Evolutionary conservation across 352 stramenopile species (phyloP).

Genomic region (Elongisporangium undulatum): DNA sequence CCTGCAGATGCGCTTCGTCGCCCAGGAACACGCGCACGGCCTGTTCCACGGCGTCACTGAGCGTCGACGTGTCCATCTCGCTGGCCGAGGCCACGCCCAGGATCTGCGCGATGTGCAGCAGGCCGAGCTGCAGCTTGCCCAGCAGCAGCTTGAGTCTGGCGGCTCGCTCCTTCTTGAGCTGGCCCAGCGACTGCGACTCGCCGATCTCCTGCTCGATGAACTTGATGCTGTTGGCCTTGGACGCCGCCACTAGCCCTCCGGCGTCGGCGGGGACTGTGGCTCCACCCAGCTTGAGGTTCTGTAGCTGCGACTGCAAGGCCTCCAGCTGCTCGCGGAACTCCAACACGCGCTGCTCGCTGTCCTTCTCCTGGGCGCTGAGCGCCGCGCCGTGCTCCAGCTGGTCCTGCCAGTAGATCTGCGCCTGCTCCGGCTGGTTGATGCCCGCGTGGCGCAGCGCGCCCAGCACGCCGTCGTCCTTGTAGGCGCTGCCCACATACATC

Average conservation of each 20-base stretch:
- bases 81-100: slow-evolving; percentile 39
- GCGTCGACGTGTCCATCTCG: slow-evolving; percentile 52
- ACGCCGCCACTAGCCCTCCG: slow-evolving; percentile 10
- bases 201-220: slow-evolving; percentile 58
- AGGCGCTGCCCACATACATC: slow-evolving; percentile 64
- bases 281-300: slow-evolving; percentile 70
- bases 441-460: slow-evolving; percentile 68
- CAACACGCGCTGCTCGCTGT: slow-evolving; percentile 50
- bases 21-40: slow-evolving; percentile 67
- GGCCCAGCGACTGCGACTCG: slow-evolving; percentile 37
- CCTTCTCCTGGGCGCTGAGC: slow-evolving; percentile 57
- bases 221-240: slow-evolving; percentile 52
- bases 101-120: slow-evolving; percentile 76
- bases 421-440: slow-evolving; percentile 74
- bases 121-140: slow-evolving; percentile 64
- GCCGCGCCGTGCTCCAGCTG: slow-evolving; percentile 69
- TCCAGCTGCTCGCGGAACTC: slow-evolving; percentile 60
- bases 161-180: slow-evolving; percentile 70
- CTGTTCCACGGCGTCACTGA: slow-evolving; percentile 72
- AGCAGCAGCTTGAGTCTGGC: slow-evolving; percentile 45
- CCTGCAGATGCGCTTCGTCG: slow-evolving; percentile 68
- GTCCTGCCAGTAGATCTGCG: slow-evolving; percentile 73
- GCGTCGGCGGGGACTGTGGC: slow-evolving; percentile 8
- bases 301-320: slow-evolving; percentile 48
- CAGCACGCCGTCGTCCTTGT: slow-evolving; percentile 70